Percentiles rank a stretch among this genome's conserved stretches.
Evolutionary conservation across 257 asterid genomes (phyloP).

Genomic region (Ehretia macrophylla): DNA sequence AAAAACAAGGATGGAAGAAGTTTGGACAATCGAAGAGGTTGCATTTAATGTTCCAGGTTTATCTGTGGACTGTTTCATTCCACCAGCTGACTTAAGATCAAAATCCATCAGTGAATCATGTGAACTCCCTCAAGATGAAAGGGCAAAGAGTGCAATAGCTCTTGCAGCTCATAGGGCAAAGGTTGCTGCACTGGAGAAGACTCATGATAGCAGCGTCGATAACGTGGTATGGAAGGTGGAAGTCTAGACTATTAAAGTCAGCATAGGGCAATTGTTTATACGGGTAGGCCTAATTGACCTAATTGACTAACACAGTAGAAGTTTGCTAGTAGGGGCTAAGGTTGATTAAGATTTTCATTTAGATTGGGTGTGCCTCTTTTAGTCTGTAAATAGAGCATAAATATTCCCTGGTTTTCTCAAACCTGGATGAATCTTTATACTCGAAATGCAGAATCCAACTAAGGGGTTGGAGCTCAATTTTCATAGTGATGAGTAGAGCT

Average conservation of each 20-base stretch:
- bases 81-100: slow-evolving; percentile 6
- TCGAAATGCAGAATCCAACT: slow-evolving; percentile 33
- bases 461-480: slow-evolving; percentile 66
- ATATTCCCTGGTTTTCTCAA: slow-evolving; percentile 15
- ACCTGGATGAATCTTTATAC: slow-evolving; percentile 21
- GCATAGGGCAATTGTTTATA: slow-evolving; percentile 37
- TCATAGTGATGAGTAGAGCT: slow-evolving; percentile 35
- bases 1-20: slow-evolving; percentile 18
- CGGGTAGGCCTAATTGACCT: slow-evolving; percentile 34
- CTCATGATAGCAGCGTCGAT: neutral
- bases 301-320: slow-evolving; percentile 51
- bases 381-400: slow-evolving; percentile 33
- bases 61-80: slow-evolving; percentile 16
- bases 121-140: slow-evolving; percentile 4
- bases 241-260: neutral
- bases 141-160: slow-evolving; percentile 3
- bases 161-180: slow-evolving; percentile 16
- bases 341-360: slow-evolving; percentile 16
- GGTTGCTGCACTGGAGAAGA: slow-evolving; percentile 13
- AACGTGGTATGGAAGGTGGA: neutral
- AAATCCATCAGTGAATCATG: slow-evolving; percentile 16
- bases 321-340: slow-evolving; percentile 33
- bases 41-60: slow-evolving; percentile 17
- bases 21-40: slow-evolving; percentile 19
- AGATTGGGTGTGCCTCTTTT: neutral